phyloP scores from a whole-genome alignment of 257 asterid genomes.

The Vinca minor region DNA sequence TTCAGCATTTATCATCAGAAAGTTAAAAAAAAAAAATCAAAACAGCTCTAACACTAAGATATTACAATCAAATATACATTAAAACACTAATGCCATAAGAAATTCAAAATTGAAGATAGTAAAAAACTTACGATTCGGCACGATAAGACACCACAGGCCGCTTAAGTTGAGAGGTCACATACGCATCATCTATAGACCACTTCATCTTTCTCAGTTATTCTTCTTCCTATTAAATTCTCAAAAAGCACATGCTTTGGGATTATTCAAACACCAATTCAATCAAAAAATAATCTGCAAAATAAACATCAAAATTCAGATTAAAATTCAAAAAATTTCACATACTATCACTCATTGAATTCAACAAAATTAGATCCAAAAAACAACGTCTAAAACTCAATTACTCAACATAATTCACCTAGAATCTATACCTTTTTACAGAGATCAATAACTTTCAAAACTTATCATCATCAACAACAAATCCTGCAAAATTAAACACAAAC shows the following conservation, averaged over 20 bases:
- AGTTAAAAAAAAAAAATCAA: conserved; percentile 1
- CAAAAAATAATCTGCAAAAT: conserved; percentile 26
- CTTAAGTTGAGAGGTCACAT: conserved; percentile 42
- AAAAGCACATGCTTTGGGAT: conserved; percentile 26
- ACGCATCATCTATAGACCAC: conserved; percentile 59
- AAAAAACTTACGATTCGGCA: conserved; percentile 15
- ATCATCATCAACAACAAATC: conserved; percentile 27
- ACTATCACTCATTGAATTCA: conserved; percentile 27
- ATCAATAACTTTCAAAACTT: conserved; percentile 48
- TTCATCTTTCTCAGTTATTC: conserved; percentile 43
- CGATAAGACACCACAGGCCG: conserved; percentile 46
- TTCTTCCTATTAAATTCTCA: conserved; percentile 17
- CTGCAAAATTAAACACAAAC: conserved; percentile 14
- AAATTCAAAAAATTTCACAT: conserved; percentile 18
- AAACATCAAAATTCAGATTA: conserved; percentile 10
- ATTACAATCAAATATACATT: not conserved
- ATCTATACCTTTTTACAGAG: conserved; percentile 33
- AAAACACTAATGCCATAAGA: not conserved
- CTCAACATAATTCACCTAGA: conserved; percentile 20
- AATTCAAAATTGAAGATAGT: not conserved
- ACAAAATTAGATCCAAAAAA: conserved; percentile 55
- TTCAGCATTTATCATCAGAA: not conserved
- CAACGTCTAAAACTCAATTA: conserved; percentile 26
- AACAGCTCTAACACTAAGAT: conserved; percentile 1
- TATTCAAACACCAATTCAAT: conserved; percentile 38